These are phyloP conservation scores for Salix caprea DNA, from an alignment of 345 rosid species.

Conservation along the genomic window DNA sequence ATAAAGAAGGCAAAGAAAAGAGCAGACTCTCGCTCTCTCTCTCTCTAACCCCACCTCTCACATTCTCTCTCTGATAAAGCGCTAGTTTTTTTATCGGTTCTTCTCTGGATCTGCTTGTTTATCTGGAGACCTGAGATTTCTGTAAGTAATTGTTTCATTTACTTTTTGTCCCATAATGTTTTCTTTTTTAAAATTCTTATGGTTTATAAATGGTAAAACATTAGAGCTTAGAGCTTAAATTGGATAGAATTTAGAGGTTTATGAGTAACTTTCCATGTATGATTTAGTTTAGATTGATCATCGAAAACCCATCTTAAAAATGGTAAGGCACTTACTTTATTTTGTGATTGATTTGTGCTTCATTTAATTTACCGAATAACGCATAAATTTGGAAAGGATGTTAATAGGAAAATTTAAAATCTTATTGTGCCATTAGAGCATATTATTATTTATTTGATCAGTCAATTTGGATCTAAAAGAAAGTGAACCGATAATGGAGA, in stretches of 20 bases:
- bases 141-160: constrained; percentile 9
- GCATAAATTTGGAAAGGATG: neutral
- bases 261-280: constrained; percentile 11
- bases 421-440: neutral
- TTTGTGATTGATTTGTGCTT: neutral
- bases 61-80: neutral
- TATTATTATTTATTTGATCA: neutral
- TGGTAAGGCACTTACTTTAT: neutral
- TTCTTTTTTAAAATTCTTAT: neutral
- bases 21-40: neutral
- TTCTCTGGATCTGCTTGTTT: constrained; percentile 10
- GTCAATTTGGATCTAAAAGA: neutral
- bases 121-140: constrained; percentile 5
- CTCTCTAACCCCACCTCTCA: neutral
- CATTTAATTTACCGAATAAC: neutral
- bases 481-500: neutral
- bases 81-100: neutral
- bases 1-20: constrained; percentile 4
- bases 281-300: neutral
- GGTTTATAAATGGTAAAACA: neutral
- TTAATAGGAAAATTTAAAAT: neutral
- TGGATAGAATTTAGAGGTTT: neutral
- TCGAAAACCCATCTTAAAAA: neutral
- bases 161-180: neutral
- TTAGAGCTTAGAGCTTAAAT: neutral